Evolutionary conservation across 1,139 yeast genomes (phyloP), one percentile per base, ranked within the genome.

Genomic region (Scheffersomyces illinoinensis): DNA sequence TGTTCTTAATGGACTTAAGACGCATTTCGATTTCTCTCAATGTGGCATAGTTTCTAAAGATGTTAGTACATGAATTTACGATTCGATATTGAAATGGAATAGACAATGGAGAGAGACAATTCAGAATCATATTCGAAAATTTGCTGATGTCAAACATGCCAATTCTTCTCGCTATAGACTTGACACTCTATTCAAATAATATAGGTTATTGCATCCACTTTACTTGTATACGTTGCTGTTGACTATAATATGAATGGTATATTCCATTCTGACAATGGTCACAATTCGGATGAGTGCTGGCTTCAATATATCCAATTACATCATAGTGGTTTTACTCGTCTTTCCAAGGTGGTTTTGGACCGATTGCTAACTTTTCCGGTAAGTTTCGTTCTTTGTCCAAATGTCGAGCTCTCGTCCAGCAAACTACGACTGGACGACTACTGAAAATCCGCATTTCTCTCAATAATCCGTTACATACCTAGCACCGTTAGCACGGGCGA

Each of bases 21-120:
- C 99, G 96, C 79, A 86, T 90, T 85, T 95, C 99, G 76, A 95
- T 96, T 82, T 95, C 99, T 85, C 98, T 93, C 77, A 95, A 87
- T 71, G 99, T 95, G 74, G 99, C 99, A 85, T 92, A 93, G 85
- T 88, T 88, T 90, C 97, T 91, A 65, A 21, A 47, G 49, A 19
- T 19, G 68, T 69, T 67, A 68, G 71, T 68, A 68, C 23, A 53
- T 5, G 53, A 17, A 39, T n/a, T 21, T 19, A 39, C n/a, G 17
- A 54, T 23, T 54, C 50, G 54, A 47, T 46, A 33, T 33, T 12
- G 43, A 33, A 12, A 33, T 33, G 14, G 43, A 33, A 33, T 10
- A 33, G 14, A 33, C 43, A 33, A 33, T 6, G 10, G 43, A 33
- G 43, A 4, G 10, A 10, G 43, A 33, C 17, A 33, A 10, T 33